These are phyloP conservation scores for Vicia sativa DNA, from an alignment of 306 rosid genomes.

Conservation along the genomic window DNA sequence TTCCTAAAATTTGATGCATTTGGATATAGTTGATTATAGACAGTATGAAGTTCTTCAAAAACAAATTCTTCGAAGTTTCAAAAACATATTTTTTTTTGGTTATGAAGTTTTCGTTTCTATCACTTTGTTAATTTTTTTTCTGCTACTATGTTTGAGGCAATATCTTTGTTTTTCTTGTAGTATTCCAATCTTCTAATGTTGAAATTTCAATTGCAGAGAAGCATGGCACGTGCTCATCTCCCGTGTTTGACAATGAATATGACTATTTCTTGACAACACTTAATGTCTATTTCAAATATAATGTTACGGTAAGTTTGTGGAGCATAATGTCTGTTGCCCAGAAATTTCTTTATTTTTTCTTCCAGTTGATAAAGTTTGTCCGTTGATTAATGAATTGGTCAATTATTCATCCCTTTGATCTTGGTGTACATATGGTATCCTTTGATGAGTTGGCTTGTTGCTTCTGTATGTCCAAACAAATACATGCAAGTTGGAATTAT, in stretches of 20 bases:
- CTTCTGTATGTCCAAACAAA: constrained; percentile 9
- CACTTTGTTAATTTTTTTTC: background rate
- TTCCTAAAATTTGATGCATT: constrained; percentile 10
- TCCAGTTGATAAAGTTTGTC: constrained; percentile 8
- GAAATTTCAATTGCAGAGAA: constrained; percentile 67
- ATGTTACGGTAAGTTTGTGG: constrained; percentile 78
- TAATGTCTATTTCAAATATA: constrained; percentile 80
- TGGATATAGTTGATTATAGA: constrained; percentile 9
- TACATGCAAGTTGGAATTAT: constrained; percentile 12
- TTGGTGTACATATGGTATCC: constrained; percentile 23
- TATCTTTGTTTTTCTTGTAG: constrained; percentile 26
- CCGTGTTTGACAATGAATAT: constrained; percentile 77
- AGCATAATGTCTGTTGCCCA: background rate
- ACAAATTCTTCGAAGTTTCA: constrained; percentile 26
- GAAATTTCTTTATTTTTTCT: constrained; percentile 28
- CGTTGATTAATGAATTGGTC: constrained; percentile 6
- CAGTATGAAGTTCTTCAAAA: constrained; percentile 13
- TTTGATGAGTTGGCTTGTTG: constrained; percentile 21
- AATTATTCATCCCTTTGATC: background rate
- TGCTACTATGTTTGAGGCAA: constrained; percentile 11
- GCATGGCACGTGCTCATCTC: constrained; percentile 89
- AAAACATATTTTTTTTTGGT: background rate
- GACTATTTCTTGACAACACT: constrained; percentile 66
- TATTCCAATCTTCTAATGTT: constrained; percentile 33
- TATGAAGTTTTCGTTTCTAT: background rate